A percentile compares a stretch with the other conserved stretches of the same genome.
Evolutionary conservation across 495 filamentous ascomycete genomes (phyloP).

Genomic region (Aspergillus affinis): DNA sequence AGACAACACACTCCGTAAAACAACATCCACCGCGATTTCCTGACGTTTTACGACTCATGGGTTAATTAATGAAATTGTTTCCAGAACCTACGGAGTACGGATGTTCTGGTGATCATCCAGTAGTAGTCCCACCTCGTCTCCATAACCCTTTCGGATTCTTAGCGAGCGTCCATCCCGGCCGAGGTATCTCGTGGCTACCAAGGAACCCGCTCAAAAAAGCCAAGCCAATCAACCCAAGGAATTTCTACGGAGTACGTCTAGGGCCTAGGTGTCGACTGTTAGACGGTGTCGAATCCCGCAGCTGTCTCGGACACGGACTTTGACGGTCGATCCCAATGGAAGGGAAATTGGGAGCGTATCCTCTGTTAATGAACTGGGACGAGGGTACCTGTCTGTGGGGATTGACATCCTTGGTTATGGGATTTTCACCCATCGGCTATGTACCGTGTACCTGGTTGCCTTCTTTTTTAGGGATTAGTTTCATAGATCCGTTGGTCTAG

Average conservation of each 20-base stretch:
- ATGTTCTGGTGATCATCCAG: constrained; percentile 20
- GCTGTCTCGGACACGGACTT: constrained; percentile 15
- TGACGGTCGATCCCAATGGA: constrained; percentile 25
- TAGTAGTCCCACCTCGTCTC: constrained; percentile 19
- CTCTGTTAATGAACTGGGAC: neutral
- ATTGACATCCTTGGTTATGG: constrained; percentile 5
- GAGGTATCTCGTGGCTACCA: constrained; percentile 18
- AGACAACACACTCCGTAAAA: neutral
- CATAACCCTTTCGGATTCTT: constrained; percentile 17
- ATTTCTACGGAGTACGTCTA: too few species aligned
- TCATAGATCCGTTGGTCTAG: neutral
- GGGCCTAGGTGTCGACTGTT: constrained; percentile 9
- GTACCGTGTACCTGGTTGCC: neutral
- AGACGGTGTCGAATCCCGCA: constrained; percentile 8
- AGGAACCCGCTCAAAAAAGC: constrained; percentile 11
- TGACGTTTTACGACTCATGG: neutral
- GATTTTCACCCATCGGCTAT: neutral
- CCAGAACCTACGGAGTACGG: constrained; percentile 7
- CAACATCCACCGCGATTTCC: neutral
- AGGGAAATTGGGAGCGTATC: constrained; percentile 15
- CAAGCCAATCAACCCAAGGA: constrained; percentile 11
- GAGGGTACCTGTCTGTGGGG: constrained; percentile 5
- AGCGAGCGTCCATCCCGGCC: constrained; percentile 10
- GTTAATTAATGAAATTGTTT: constrained; percentile 1
- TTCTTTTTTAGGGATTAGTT: neutral